Evolutionary conservation across 768 basidiomycete species (phyloP), one percentile per base, ranked within the genome.

Genomic region (Cystofilobasidium capitatum): DNA sequence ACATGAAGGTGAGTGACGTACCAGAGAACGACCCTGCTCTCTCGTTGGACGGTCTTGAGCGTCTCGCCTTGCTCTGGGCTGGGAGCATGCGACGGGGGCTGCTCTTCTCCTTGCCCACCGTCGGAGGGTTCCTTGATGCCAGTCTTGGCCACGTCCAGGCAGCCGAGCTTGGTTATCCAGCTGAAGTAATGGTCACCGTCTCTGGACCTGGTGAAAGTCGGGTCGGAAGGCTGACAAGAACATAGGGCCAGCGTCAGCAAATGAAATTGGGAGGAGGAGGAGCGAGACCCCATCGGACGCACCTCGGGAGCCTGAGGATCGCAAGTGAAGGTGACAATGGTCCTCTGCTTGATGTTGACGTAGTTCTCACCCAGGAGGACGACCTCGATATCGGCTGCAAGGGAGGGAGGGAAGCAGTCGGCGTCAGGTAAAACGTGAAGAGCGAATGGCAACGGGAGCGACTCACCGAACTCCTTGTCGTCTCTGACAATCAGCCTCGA

Each of bases 301-400:
- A 61, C 59, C 59, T 61, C 59, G 16, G 59, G 59, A 1, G 59
- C 39, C 1, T 40, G 22, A 5, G 26, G 40, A 31, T 61, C 59
- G 59, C 59, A 61, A 31, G 31, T 17, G 24, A 61, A 40, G 7
- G 14, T 17, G 40, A 61, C 29, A 20, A 29, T 31, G 12, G 42
- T 31, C 42, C 13, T 13, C 26, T 61, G 59, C 13, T 29, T n/a
- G 3, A 24, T 16, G 40, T 61, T 44, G 13, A 16, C 40, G 42
- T 42, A 61, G 9, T 40, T 31, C 8, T 61, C 59, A 20, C 59
- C 59, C 39, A 42, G 24, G 17, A 61, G 29, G 3, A 40, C 44
- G 59, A 61, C 29, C 42, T 44, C 42, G 59, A 61, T 61, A 24
- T 61, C 40, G 42, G 59, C 59, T 60, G 59, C 24, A 26, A 2